Evolutionary conservation across 2,329 filamentous ascomycete species (phyloP).

Genomic region (Fusarium tupiense): DNA sequence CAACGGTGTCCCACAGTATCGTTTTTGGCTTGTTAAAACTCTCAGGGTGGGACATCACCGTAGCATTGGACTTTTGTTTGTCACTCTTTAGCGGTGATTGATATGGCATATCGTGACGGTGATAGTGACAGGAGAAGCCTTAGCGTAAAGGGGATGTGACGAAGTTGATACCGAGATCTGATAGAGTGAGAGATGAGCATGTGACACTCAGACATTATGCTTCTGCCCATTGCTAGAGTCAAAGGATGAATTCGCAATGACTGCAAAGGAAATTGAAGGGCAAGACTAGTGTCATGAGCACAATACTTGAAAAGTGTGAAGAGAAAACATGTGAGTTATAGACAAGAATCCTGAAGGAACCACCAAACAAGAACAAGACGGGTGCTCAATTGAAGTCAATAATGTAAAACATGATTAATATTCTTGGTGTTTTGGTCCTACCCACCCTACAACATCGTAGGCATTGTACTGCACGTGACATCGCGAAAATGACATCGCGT

Average conservation of each 20-base stretch:
- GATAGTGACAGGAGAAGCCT: constrained; percentile 19
- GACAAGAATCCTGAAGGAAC: background rate
- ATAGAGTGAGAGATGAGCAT: background rate
- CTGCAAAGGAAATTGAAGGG: background rate
- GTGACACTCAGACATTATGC: background rate
- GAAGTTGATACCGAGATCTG: background rate
- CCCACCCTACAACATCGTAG: background rate
- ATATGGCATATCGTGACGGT: constrained; percentile 8
- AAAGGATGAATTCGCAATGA: background rate
- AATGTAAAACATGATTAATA: too few relatives aligned
- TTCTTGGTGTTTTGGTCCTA: background rate
- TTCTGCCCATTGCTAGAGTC: background rate
- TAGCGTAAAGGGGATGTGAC: constrained; percentile 10
- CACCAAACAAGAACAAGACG: background rate
- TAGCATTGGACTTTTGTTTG: constrained; percentile 5
- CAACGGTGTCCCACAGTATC: background rate
- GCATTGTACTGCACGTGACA: constrained; percentile 14
- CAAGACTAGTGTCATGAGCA: too few relatives aligned
- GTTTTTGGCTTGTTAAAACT: background rate
- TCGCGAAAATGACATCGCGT: constrained; percentile 23
- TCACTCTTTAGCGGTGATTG: background rate
- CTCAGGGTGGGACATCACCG: background rate
- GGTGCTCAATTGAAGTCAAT: background rate
- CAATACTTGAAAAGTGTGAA: background rate
- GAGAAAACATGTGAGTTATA: background rate